Evolutionary conservation across 352 stramenopile species (phyloP).

Genomic region (Pythium guiyangense): DNA sequence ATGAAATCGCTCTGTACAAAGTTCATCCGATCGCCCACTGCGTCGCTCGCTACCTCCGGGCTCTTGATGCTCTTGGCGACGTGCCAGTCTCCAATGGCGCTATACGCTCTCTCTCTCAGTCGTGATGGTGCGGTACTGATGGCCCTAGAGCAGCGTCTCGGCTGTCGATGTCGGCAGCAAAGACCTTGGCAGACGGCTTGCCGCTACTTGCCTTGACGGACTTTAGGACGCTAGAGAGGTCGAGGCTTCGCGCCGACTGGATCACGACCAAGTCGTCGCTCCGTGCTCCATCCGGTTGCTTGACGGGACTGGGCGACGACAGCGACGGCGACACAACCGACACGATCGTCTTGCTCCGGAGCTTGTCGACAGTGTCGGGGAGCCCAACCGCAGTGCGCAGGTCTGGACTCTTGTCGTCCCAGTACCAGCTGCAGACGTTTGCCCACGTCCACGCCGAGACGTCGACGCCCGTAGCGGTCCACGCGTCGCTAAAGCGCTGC

Average conservation of each 20-base stretch:
- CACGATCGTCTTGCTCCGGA: not conserved
- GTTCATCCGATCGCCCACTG: too few species aligned
- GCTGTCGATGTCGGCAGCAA: not conserved
- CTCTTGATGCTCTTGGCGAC: too few species aligned
- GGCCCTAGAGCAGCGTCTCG: too few species aligned
- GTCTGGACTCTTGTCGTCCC: conserved; percentile 20
- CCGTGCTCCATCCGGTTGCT: conserved; percentile 6
- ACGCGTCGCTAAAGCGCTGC: conserved; percentile 32
- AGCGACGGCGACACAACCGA: too few species aligned
- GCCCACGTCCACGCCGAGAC: conserved; percentile 32
- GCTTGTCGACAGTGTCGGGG: conserved; percentile 10
- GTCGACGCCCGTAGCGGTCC: conserved; percentile 31
- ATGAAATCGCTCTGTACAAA: too few species aligned
- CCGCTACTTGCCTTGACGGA: conserved; percentile 1
- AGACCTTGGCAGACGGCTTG: conserved; percentile 7
- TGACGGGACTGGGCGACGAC: conserved; percentile 4
- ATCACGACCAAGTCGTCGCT: too few species aligned
- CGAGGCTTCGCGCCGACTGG: too few species aligned
- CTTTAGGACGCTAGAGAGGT: conserved; percentile 18
- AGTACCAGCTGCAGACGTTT: conserved; percentile 55
- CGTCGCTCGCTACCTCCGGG: too few species aligned
- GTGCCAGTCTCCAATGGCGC: too few species aligned
- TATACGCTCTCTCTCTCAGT: too few species aligned
- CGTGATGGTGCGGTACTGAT: too few species aligned
- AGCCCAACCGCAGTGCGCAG: not conserved